Evolutionary conservation across 225 moss, liverwort and hornwort species (phyloP).

Genomic region (Polytrichum commune): DNA sequence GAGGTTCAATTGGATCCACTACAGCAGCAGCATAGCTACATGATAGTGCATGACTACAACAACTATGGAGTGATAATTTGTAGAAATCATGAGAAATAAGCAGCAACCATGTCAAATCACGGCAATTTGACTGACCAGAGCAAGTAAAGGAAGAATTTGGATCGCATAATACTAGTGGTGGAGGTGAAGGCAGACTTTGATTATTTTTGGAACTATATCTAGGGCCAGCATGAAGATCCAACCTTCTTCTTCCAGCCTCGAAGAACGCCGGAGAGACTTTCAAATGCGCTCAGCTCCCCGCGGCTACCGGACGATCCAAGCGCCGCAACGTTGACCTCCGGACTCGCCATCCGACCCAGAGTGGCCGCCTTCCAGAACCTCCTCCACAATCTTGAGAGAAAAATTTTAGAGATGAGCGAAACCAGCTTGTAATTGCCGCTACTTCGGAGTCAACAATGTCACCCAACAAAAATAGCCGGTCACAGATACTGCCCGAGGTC

Average conservation of each 20-base stretch:
- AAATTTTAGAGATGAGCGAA: slow-evolving; percentile 1
- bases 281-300: slow-evolving; percentile 9
- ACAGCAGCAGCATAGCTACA: too few relatives aligned
- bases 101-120: too few relatives aligned
- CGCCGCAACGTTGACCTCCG: slow-evolving; percentile 23
- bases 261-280: slow-evolving; percentile 28
- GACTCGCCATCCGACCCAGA: slow-evolving; percentile 58
- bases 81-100: too few relatives aligned
- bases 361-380: slow-evolving; percentile 15
- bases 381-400: slow-evolving; percentile 23
- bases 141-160: not conserved
- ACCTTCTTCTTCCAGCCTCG: slow-evolving; percentile 63
- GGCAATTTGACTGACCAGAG: too few relatives aligned
- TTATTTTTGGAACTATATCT: not conserved
- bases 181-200: not conserved
- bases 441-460: too few relatives aligned
- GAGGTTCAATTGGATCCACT: too few relatives aligned
- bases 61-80: too few relatives aligned
- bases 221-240: not conserved
- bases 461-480: too few relatives aligned
- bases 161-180: too few relatives aligned
- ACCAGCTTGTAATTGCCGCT: too few relatives aligned
- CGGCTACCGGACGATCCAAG: slow-evolving; percentile 19
- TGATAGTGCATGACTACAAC: too few relatives aligned
- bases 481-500: too few relatives aligned